Percentiles rank a stretch among this genome's conserved stretches.
Conservation (phyloP, 2,329 filamentous ascomycete species). For the Acrocalymma vagum region DNA sequence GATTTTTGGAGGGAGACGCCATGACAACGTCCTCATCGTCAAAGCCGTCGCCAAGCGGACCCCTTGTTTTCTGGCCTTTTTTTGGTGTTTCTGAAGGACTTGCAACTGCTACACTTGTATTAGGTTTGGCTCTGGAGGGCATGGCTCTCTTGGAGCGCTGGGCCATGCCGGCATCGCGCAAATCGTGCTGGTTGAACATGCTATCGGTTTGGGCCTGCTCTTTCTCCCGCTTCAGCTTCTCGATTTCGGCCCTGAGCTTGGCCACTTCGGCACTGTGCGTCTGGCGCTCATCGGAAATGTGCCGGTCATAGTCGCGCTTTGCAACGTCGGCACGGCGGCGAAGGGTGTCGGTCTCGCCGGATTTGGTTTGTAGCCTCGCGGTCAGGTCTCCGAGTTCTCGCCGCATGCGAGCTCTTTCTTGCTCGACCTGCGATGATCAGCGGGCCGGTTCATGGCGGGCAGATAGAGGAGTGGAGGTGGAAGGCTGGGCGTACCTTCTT, state of each 20-base stretch:
- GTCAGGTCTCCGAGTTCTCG: conserved; percentile 36
- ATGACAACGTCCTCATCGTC: conserved; percentile 71
- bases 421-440: conserved; percentile 50
- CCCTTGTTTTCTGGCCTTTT: conserved; percentile 61
- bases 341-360: conserved; percentile 79
- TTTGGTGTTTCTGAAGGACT: conserved; percentile 66
- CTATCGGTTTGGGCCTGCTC: conserved; percentile 73
- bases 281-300: conserved; percentile 69
- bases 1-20: conserved; percentile 62
- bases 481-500: conserved; percentile 49
- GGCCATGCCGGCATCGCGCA: conserved; percentile 63
- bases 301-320: conserved; percentile 68
- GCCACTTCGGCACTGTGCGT: conserved; percentile 70
- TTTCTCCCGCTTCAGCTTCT: conserved; percentile 71
- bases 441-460: no score
- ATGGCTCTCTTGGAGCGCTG: conserved; percentile 49
- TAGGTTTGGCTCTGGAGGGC: conserved; percentile 33
- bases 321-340: conserved; percentile 72
- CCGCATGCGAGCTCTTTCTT: conserved; percentile 45
- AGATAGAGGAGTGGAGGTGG: background rate
- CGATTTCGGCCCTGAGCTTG: conserved; percentile 70
- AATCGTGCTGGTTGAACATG: conserved; percentile 76
- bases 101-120: conserved; percentile 3
- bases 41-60: conserved; percentile 77
- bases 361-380: conserved; percentile 59